Evolutionary conservation across 164 flowering plant genomes (phyloP).

Genomic region (Nelumbo lutea): DNA sequence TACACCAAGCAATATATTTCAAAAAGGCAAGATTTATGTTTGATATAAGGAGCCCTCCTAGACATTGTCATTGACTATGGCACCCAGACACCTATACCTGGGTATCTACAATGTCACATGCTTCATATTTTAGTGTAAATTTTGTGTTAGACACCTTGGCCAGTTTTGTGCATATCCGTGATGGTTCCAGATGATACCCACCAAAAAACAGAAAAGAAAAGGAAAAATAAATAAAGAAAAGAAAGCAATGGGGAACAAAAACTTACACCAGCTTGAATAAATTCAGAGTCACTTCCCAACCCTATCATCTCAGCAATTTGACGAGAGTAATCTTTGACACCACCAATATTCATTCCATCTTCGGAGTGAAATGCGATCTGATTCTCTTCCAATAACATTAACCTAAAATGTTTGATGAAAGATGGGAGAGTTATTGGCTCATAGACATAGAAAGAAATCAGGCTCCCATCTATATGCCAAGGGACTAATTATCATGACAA

Average conservation of each 20-base stretch:
- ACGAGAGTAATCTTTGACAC: constrained; percentile 88
- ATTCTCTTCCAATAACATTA: constrained; percentile 95
- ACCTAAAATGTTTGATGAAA: constrained; percentile 32
- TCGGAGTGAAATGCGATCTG: constrained; percentile 94
- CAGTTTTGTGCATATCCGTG: no score
- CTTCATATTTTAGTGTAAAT: no score
- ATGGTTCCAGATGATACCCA: background rate
- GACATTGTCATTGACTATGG: no score
- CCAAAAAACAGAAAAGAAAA: background rate
- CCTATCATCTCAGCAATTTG: constrained; percentile 95
- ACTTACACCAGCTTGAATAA: constrained; percentile 87
- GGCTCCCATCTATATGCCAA: background rate
- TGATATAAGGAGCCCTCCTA: no score
- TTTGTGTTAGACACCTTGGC: no score
- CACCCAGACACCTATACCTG: no score
- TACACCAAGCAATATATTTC: no score
- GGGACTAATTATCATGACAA: no score
- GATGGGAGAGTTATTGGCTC: background rate
- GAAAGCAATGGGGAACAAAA: background rate
- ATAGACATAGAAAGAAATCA: background rate
- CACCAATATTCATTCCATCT: constrained; percentile 73
- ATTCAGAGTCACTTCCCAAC: constrained; percentile 73
- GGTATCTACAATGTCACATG: no score
- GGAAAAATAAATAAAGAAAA: background rate
- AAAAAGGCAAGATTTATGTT: no score